phyloP scores from a whole-genome alignment of 208 protist species.

The Acanthamoeba lenticulata region DNA sequence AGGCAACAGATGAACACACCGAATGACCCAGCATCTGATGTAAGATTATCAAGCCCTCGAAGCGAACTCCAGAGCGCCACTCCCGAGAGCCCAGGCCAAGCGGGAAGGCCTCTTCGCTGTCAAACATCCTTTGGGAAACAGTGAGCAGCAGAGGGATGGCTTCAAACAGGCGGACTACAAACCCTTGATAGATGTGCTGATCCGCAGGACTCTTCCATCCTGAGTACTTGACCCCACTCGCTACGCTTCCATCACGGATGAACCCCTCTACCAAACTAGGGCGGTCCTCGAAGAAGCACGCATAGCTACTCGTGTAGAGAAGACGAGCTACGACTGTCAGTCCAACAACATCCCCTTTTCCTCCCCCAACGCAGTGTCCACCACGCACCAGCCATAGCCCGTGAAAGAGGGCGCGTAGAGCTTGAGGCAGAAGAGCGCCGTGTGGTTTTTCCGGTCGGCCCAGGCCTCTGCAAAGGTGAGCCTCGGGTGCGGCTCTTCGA shows the following conservation, averaged over 20 bases:
- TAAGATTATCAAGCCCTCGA: background rate
- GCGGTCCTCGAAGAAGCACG: background rate
- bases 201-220: background rate
- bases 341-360: background rate
- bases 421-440: background rate
- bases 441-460: background rate
- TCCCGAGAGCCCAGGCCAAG: background rate
- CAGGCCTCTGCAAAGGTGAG: constrained; percentile 2
- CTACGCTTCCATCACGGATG: background rate
- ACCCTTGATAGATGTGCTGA: background rate
- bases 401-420: constrained; percentile 6
- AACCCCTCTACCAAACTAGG: background rate
- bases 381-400: background rate
- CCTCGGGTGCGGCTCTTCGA: background rate
- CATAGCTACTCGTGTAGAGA: background rate
- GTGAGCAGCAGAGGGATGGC: no score
- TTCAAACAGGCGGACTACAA: background rate
- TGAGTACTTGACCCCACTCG: background rate
- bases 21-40: background rate
- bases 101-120: background rate
- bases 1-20: no score
- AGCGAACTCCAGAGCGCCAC: background rate
- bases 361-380: background rate
- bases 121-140: background rate
- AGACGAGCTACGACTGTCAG: background rate